A percentile compares a stretch with the other conserved stretches of the same genome.
These are phyloP conservation scores for Chaetomiaceae sp. DNA, from an alignment of 2,329 filamentous ascomycete genomes.

Conservation along the genomic window DNA sequence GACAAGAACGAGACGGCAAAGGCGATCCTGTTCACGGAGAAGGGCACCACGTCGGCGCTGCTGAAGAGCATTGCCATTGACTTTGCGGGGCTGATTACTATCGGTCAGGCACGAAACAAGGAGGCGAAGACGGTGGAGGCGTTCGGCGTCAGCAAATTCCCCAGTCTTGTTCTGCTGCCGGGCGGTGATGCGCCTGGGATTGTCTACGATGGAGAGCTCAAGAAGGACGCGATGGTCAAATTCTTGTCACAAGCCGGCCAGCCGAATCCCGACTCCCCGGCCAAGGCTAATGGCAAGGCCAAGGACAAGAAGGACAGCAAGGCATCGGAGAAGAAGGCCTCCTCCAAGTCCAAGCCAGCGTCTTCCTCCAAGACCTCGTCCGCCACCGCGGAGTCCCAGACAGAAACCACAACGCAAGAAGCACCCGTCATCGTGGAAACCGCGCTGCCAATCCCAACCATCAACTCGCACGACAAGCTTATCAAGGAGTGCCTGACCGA, in stretches of 20 bases:
- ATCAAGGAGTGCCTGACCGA: constrained; percentile 64
- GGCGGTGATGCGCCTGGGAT: constrained; percentile 62
- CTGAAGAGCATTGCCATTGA: constrained; percentile 84
- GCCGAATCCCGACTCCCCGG: constrained; percentile 70
- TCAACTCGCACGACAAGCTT: constrained; percentile 59
- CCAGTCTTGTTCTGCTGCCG: constrained; percentile 73
- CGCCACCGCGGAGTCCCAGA: constrained; percentile 35
- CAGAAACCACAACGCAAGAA: constrained; percentile 36
- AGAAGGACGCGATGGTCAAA: constrained; percentile 71
- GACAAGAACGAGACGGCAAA: constrained; percentile 66
- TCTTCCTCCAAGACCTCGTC: constrained; percentile 23
- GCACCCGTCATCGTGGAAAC: constrained; percentile 44
- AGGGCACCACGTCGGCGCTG: constrained; percentile 78
- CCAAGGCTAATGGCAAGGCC: constrained; percentile 43
- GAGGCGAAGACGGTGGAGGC: constrained; percentile 64
- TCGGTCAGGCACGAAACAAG: constrained; percentile 80
- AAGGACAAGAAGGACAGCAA: constrained; percentile 35
- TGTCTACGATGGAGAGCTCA: constrained; percentile 74
- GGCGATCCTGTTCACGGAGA: constrained; percentile 88
- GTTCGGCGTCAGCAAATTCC: constrained; percentile 73
- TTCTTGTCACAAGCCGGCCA: constrained; percentile 75
- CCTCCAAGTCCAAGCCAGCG: constrained; percentile 17
- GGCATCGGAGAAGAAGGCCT: constrained; percentile 18
- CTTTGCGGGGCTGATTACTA: constrained; percentile 70
- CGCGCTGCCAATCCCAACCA: constrained; percentile 57